phyloP scores from a whole-genome alignment of 1,139 yeast species.

The Nakaseomyces glabratus region DNA sequence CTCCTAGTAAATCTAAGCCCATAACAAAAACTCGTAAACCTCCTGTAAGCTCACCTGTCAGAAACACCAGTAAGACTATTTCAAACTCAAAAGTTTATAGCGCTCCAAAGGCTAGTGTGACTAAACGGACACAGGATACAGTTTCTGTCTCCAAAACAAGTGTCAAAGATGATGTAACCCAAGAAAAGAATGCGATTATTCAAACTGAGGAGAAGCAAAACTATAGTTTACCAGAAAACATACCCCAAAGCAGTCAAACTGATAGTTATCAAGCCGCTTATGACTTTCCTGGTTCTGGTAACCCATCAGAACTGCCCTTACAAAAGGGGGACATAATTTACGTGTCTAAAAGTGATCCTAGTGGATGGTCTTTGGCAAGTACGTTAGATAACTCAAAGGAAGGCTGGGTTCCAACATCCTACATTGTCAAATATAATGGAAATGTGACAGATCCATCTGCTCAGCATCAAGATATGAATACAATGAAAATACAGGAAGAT shows the following conservation, averaged over 20 bases:
- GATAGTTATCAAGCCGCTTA: slow-evolving; percentile 83
- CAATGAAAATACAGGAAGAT: background rate
- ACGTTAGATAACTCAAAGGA: slow-evolving; percentile 64
- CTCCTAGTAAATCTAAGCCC: slow-evolving; percentile 13
- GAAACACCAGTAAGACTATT: background rate
- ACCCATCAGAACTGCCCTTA: slow-evolving; percentile 71
- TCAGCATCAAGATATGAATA: slow-evolving; percentile 10
- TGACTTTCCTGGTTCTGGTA: slow-evolving; percentile 81
- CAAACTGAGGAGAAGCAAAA: background rate
- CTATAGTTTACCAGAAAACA: background rate
- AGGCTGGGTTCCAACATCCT: slow-evolving; percentile 97
- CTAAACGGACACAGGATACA: background rate
- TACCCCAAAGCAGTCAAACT: too few relatives aligned
- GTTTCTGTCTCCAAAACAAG: background rate
- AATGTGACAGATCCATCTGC: slow-evolving; percentile 6
- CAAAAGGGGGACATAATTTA: slow-evolving; percentile 66
- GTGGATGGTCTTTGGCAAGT: slow-evolving; percentile 92
- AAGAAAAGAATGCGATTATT: background rate
- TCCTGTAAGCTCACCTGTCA: background rate
- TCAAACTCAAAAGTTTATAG: background rate
- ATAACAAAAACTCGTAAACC: slow-evolving; percentile 7
- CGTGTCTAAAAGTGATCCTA: slow-evolving; percentile 58
- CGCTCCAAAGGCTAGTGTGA: background rate
- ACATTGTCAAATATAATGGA: slow-evolving; percentile 54
- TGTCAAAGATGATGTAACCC: background rate